Conservation (phyloP, 192 early-diverging fungal species). For the Linnemannia zychae region DNA sequence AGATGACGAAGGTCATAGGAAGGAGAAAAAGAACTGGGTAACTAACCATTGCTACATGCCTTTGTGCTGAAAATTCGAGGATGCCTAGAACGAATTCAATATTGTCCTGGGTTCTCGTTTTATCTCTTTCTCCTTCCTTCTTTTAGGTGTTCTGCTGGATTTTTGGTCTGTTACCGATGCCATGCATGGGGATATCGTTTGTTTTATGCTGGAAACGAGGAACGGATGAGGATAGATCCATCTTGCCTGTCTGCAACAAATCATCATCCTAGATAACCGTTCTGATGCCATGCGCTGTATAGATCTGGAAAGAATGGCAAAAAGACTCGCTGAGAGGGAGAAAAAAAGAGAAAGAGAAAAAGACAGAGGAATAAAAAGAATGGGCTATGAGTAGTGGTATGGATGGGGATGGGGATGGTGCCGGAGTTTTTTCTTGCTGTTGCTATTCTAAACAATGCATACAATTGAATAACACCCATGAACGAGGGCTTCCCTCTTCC, state of each 20-base stretch:
- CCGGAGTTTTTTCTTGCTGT: constrained; percentile 1
- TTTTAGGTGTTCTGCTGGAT: background rate
- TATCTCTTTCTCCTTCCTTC: background rate
- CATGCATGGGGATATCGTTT: background rate
- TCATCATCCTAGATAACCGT: background rate
- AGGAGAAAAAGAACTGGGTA: background rate
- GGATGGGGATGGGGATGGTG: background rate
- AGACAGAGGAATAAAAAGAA: background rate
- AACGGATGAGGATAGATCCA: background rate
- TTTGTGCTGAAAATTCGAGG: background rate
- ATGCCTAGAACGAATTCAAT: background rate
- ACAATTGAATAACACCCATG: background rate
- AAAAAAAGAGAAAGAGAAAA: background rate
- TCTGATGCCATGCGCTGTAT: background rate
- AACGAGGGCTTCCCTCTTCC: background rate
- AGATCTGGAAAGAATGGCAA: background rate
- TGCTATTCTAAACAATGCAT: background rate
- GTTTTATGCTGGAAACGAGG: background rate
- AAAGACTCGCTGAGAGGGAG: background rate
- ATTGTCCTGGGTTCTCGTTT: background rate
- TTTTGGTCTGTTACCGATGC: background rate
- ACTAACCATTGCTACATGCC: background rate
- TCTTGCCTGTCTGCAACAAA: background rate
- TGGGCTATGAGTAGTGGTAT: background rate
- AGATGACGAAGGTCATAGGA: background rate